Evolutionary conservation across 2,329 filamentous ascomycete genomes (phyloP).

Genomic region (Beauveria medogensis): DNA sequence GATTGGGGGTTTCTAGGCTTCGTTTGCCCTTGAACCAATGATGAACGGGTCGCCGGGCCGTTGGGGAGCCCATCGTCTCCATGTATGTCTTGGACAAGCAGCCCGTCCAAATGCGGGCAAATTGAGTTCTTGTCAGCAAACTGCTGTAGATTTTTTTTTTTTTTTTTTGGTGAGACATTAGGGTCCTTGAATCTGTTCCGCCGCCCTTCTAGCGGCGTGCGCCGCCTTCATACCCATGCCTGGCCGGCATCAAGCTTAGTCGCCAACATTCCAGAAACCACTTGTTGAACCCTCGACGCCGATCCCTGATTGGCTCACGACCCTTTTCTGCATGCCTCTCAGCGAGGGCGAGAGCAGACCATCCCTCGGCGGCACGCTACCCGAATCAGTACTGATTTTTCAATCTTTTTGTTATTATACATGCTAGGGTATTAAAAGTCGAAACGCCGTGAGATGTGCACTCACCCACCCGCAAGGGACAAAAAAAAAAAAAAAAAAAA

Average conservation of each 20-base stretch:
- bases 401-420: neutral
- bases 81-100: too few relatives aligned
- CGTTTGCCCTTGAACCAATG: too few relatives aligned
- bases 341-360: neutral
- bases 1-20: too few relatives aligned
- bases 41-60: too few relatives aligned
- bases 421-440: neutral
- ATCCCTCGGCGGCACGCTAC: neutral
- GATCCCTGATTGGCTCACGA: conserved; percentile 4
- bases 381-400: neutral
- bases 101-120: too few relatives aligned
- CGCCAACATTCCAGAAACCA: conserved; percentile 7
- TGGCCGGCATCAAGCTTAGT: neutral
- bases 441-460: conserved; percentile 1
- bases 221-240: neutral
- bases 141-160: too few relatives aligned
- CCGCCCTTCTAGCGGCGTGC: too few relatives aligned
- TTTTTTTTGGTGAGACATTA: too few relatives aligned
- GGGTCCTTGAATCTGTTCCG: too few relatives aligned
- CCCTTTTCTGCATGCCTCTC: conserved; percentile 5
- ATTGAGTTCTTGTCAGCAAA: too few relatives aligned
- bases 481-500: neutral
- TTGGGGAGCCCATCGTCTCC: too few relatives aligned
- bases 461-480: neutral
- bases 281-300: neutral